A percentile compares a stretch with the other conserved stretches of the same genome.
Evolutionary conservation across 768 basidiomycete genomes (phyloP).

Genomic region (Boletus tylopilopsis): DNA sequence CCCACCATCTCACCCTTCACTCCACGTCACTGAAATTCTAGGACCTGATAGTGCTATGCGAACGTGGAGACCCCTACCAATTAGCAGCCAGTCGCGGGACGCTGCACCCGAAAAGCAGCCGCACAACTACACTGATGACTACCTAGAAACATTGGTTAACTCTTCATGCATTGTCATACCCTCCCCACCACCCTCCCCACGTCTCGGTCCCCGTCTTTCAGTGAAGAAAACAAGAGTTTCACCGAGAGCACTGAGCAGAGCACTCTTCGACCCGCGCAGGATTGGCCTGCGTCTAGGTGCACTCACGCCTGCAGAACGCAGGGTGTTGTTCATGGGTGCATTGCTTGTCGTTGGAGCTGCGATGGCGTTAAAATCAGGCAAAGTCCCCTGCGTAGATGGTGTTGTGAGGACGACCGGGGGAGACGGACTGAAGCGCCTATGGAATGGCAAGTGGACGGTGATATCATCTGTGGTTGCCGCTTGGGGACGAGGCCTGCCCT

Average conservation of each 20-base stretch:
- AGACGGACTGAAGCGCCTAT: slow-evolving; percentile 23
- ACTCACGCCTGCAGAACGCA: slow-evolving; percentile 27
- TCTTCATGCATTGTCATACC: slow-evolving; percentile 25
- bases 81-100: slow-evolving; percentile 8
- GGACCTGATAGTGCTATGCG: slow-evolving; percentile 74
- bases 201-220: slow-evolving; percentile 2
- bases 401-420: slow-evolving; percentile 11
- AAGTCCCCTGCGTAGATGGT: slow-evolving; percentile 11
- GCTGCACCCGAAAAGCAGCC: slow-evolving; percentile 22
- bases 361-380: slow-evolving; percentile 40
- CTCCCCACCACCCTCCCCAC: slow-evolving; percentile 23
- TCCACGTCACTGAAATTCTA: slow-evolving; percentile 58
- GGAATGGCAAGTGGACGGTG: slow-evolving; percentile 22
- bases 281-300: slow-evolving; percentile 21
- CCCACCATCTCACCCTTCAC: slow-evolving; percentile 56
- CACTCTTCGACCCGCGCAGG: slow-evolving; percentile 13
- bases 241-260: slow-evolving; percentile 5
- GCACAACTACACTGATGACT: slow-evolving; percentile 24
- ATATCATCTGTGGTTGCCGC: slow-evolving; percentile 22
- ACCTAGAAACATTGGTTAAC: slow-evolving; percentile 23
- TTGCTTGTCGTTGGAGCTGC: slow-evolving; percentile 69
- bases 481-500: slow-evolving; percentile 27
- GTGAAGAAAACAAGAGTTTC: slow-evolving; percentile 20
- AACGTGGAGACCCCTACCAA: slow-evolving; percentile 54
- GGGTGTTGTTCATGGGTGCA: slow-evolving; percentile 54